Conservation (phyloP, 75 land plant species). For the Picea sitchensis region DNA sequence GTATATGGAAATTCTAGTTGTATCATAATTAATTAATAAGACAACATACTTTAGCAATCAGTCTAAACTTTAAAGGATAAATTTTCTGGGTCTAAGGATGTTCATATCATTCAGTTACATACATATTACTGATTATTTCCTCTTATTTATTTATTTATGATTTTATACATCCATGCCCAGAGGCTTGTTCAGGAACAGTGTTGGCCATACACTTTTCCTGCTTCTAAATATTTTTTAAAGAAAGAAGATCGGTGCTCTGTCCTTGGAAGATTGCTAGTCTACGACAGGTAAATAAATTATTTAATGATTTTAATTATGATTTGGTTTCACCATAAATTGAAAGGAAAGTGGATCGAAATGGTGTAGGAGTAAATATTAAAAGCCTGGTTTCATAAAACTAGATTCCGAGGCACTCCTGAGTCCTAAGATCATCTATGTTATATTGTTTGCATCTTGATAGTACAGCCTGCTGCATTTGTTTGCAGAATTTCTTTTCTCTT, state of each 20-base stretch:
- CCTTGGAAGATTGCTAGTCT: conserved; percentile 49
- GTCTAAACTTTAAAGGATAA: too few species aligned
- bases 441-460: neutral
- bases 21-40: neutral
- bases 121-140: neutral
- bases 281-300: conserved; percentile 22
- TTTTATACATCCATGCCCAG: neutral
- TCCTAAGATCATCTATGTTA: neutral
- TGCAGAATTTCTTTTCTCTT: neutral
- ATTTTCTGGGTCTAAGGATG: neutral
- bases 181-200: neutral
- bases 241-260: conserved; percentile 5
- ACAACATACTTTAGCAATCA: neutral
- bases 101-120: neutral
- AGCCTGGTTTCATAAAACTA: neutral
- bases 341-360: neutral
- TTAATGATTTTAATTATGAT: neutral
- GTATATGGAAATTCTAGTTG: neutral
- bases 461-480: neutral
- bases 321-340: neutral
- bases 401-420: neutral
- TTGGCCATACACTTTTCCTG: neutral
- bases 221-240: neutral
- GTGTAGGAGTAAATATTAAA: neutral
- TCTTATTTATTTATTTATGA: neutral